Base-by-base conservation (phyloP, 2,329 filamentous ascomycete species). In the Hypoxylon sp. region DNA sequence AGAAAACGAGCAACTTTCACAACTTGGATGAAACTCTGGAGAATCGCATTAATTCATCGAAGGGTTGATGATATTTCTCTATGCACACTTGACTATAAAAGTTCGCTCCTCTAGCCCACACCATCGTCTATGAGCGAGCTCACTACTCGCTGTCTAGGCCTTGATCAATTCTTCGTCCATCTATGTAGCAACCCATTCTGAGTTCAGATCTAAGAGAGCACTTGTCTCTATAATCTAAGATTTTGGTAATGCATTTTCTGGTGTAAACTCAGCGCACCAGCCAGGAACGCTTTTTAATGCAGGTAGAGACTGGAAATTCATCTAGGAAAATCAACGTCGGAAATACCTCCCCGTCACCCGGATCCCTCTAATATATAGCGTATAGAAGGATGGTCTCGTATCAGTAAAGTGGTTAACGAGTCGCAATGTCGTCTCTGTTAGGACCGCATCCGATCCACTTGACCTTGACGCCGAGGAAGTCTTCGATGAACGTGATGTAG, bases 401-500 rank as follows among this genome's bases (percentile, higher is more conserved):
- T 19, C 7, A 19, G 25, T 23, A 17, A 28, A 5, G 19, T 13
- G 30, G 19, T 58, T 49, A 68, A 6, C 65, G 65, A 53, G 48
- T 43, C 11, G 65, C 11, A 49, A 68, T 60, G 23, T 68, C 66
- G 30, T 68, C 66, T 25, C 66, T 14, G 46, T 62, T 63, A 11
- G 66, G 62, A 11, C 66, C 66, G 49, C 66, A 68, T 14, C 66
- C 66, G 36, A 71, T 66, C 70, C 65, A 71, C 45, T 60, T 60
- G 38, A 72, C 48, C 25, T 30, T 64, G 13, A 73, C 60, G 21
- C 55, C 69, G 21, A 63, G 59, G 50, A 67, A 66, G 32, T 71
- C 53, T 30, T 71, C 69, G 38, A 72, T 74, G 50, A 69, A 63
- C 76, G 88, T 83, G 61, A 93, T 82, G 74, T 93, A 93, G 48